Percentiles rank a stretch among this genome's conserved stretches.
Evolutionary conservation across 2,329 filamentous ascomycete species (phyloP).

Genomic region (Septoria linicola): DNA sequence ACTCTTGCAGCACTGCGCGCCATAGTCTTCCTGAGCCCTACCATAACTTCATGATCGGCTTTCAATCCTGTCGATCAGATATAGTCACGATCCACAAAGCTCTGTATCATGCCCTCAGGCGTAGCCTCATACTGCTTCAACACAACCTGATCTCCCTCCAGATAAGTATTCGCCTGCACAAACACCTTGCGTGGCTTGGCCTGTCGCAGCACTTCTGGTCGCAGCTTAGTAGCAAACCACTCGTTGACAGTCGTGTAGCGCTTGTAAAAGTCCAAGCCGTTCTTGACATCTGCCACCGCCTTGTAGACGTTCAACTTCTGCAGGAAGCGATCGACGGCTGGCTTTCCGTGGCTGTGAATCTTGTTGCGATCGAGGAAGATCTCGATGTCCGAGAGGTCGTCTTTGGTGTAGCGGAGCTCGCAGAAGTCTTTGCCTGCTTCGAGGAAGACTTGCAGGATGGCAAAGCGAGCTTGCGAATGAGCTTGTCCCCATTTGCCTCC

Average conservation of each 20-base stretch:
- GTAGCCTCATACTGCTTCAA: constrained; percentile 85
- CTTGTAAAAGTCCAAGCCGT: constrained; percentile 76
- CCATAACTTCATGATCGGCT: too few species aligned
- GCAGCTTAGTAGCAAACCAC: constrained; percentile 79
- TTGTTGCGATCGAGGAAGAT: constrained; percentile 82
- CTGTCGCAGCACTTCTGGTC: constrained; percentile 71
- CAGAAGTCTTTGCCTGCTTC: constrained; percentile 85
- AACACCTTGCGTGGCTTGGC: constrained; percentile 88
- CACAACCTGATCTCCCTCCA: constrained; percentile 65
- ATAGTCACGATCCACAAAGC: constrained; percentile 52
- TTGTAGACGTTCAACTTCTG: constrained; percentile 94
- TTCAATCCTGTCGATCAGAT: constrained; percentile 27
- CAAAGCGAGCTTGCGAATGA: constrained; percentile 62
- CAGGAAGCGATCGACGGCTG: constrained; percentile 80
- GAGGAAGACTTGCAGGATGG: constrained; percentile 81
- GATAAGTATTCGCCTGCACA: constrained; percentile 85
- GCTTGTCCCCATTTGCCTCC: constrained; percentile 83
- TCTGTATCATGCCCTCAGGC: constrained; percentile 77
- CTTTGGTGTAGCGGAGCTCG: constrained; percentile 70
- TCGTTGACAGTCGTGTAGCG: constrained; percentile 80
- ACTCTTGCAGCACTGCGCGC: too few species aligned
- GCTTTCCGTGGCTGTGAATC: constrained; percentile 78
- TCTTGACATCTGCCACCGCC: constrained; percentile 77
- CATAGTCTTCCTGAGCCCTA: too few species aligned
- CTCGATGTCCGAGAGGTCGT: constrained; percentile 70